A percentile compares a stretch with the other conserved stretches of the same genome.
Conservation (phyloP, 164 flowering plant species). For the Magnolia officinalis region DNA sequence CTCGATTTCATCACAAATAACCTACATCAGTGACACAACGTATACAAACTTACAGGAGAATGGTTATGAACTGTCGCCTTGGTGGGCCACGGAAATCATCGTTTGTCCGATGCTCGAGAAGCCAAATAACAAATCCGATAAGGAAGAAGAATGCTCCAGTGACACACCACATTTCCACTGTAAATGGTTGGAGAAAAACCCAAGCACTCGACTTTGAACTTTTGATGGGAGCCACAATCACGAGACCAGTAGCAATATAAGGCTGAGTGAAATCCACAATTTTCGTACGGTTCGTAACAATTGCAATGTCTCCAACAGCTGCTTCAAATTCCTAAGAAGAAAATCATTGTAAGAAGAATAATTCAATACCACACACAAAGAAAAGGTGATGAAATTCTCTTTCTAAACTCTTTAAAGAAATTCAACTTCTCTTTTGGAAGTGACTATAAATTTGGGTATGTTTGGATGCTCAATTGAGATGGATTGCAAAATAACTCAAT, state of each 20-base stretch:
- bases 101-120: slow-evolving; percentile 78
- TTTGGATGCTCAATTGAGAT: not conserved
- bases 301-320: slow-evolving; percentile 78
- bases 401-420: not conserved
- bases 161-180: slow-evolving; percentile 63
- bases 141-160: slow-evolving; percentile 62
- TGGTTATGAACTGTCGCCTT: slow-evolving; percentile 56
- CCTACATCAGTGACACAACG: not conserved
- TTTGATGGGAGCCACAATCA: slow-evolving; percentile 55
- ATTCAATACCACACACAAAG: not conserved
- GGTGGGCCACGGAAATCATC: slow-evolving; percentile 79
- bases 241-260: slow-evolving; percentile 60
- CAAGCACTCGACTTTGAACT: slow-evolving; percentile 54
- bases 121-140: slow-evolving; percentile 70
- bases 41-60: slow-evolving; percentile 47
- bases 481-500: not conserved
- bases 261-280: slow-evolving; percentile 85
- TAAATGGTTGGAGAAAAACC: slow-evolving; percentile 79
- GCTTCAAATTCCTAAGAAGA: slow-evolving; percentile 59
- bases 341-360: not conserved
- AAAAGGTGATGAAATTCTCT: not conserved
- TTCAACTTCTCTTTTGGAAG: no score
- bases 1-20: not conserved
- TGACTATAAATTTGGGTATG: not conserved
- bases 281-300: slow-evolving; percentile 61